phyloP scores from a whole-genome alignment of 306 rosid genomes.

The Bauhinia variegata region DNA sequence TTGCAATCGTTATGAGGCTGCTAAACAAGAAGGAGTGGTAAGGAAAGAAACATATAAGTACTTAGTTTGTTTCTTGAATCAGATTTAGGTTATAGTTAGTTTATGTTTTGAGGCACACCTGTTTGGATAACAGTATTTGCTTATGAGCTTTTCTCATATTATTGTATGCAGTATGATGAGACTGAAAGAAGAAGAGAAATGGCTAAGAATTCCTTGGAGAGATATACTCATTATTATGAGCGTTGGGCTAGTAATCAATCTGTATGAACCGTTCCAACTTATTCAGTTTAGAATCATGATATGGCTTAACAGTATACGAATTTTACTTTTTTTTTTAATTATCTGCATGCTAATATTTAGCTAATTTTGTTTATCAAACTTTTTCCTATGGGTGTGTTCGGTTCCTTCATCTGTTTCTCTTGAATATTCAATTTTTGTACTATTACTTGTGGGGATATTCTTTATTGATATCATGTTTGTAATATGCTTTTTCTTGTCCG shows the following conservation, averaged over 20 bases:
- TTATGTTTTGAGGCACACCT: neutral
- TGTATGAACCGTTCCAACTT: conserved; percentile 53
- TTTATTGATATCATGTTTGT: conserved; percentile 18
- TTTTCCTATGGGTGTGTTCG: neutral
- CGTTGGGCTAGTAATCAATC: conserved; percentile 98
- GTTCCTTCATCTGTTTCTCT: conserved; percentile 17
- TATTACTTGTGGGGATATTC: conserved; percentile 23
- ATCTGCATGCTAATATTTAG: conserved; percentile 10
- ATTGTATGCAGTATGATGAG: conserved; percentile 54
- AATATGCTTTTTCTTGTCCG: conserved; percentile 31
- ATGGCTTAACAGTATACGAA: conserved; percentile 24
- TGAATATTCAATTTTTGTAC: conserved; percentile 11
- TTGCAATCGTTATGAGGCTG: conserved; percentile 91
- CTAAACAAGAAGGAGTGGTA: conserved; percentile 92
- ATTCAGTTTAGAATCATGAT: conserved; percentile 18
- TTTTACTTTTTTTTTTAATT: conserved; percentile 13
- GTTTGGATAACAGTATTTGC: conserved; percentile 18
- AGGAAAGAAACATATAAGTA: conserved; percentile 31
- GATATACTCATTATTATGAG: conserved; percentile 95
- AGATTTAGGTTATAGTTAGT: conserved; percentile 9
- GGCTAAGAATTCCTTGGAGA: conserved; percentile 95
- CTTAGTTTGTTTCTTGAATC: conserved; percentile 22
- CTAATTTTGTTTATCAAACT: neutral
- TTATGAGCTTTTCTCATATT: conserved; percentile 24
- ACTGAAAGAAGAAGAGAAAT: conserved; percentile 88